These are phyloP conservation scores for Colletotrichum camelliae DNA, from an alignment of 2,329 filamentous ascomycete species.

Conservation along the genomic window DNA sequence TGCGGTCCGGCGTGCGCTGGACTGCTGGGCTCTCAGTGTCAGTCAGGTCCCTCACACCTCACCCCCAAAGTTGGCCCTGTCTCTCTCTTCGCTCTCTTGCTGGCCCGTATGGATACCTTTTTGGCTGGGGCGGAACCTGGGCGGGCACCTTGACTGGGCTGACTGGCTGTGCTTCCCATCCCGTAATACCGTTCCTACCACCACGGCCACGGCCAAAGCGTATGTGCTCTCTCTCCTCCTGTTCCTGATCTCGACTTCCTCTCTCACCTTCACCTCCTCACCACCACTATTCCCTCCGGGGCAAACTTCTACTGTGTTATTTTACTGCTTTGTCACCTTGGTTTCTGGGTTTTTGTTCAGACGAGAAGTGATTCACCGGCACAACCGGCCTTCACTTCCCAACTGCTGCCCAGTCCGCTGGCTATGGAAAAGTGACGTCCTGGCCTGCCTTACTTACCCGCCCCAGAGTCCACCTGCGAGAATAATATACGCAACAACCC, in stretches of 20 bases:
- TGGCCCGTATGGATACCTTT: background rate
- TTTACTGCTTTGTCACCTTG: background rate
- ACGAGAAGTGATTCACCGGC: background rate
- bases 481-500: constrained; percentile 7
- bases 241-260: constrained; percentile 10
- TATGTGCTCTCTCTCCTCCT: background rate
- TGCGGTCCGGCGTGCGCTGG: constrained; percentile 14
- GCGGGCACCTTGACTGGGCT: background rate
- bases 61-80: background rate
- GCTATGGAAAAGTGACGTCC: constrained; percentile 22
- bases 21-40: background rate
- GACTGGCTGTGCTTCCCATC: constrained; percentile 10
- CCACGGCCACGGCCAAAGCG: background rate
- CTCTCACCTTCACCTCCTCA: constrained; percentile 12
- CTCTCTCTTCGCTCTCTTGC: background rate
- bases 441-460: constrained; percentile 1
- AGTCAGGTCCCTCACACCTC: background rate
- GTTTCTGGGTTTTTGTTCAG: background rate
- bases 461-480: constrained; percentile 17
- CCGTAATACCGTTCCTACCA: background rate
- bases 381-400: background rate
- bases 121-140: constrained; percentile 8
- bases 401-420: constrained; percentile 3
- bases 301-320: background rate
- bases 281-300: background rate